These are phyloP conservation scores for Myxozyma geophila DNA, from an alignment of 805 yeast species.

Conservation along the genomic window DNA sequence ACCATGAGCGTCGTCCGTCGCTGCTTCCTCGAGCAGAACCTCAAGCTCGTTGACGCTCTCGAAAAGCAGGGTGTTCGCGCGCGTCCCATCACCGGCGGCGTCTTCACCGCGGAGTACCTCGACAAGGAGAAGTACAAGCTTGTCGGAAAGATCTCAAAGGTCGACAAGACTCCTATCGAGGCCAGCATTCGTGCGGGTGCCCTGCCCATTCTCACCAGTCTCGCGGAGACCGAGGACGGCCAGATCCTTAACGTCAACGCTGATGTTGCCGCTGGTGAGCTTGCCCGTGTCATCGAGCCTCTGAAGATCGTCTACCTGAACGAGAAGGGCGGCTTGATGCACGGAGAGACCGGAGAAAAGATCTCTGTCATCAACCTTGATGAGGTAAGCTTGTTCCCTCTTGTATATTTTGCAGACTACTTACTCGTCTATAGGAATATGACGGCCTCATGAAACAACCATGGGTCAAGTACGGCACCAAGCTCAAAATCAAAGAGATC, in stretches of 20 bases:
- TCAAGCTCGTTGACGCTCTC: slow-evolving; percentile 91
- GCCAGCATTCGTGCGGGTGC: slow-evolving; percentile 96
- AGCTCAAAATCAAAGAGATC: slow-evolving; percentile 93
- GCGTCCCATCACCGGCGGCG: slow-evolving; percentile 98
- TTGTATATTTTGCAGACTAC: not conserved
- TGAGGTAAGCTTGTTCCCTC: slow-evolving; percentile 54
- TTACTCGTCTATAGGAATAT: slow-evolving; percentile 61
- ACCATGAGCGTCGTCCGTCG: slow-evolving; percentile 96
- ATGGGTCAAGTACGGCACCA: slow-evolving; percentile 99
- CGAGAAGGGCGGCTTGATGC: slow-evolving; percentile 96
- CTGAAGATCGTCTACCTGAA: slow-evolving; percentile 93
- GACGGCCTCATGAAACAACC: slow-evolving; percentile 87
- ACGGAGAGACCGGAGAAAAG: slow-evolving; percentile 90
- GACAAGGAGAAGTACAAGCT: slow-evolving; percentile 89
- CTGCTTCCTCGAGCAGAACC: slow-evolving; percentile 93
- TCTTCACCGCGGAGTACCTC: slow-evolving; percentile 88
- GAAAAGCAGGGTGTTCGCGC: slow-evolving; percentile 98
- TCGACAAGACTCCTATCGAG: slow-evolving; percentile 87
- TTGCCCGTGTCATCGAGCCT: slow-evolving; percentile 96
- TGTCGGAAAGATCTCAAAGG: slow-evolving; percentile 87
- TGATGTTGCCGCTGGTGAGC: slow-evolving; percentile 98
- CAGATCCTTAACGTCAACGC: slow-evolving; percentile 97
- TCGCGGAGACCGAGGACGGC: slow-evolving; percentile 96
- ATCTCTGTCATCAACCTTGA: slow-evolving; percentile 89
- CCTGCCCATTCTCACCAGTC: slow-evolving; percentile 90